A percentile compares a stretch with the other conserved stretches of the same genome.
phyloP scores from a whole-genome alignment of 2,329 filamentous ascomycete species.

The Fusarium fracticaudum region DNA sequence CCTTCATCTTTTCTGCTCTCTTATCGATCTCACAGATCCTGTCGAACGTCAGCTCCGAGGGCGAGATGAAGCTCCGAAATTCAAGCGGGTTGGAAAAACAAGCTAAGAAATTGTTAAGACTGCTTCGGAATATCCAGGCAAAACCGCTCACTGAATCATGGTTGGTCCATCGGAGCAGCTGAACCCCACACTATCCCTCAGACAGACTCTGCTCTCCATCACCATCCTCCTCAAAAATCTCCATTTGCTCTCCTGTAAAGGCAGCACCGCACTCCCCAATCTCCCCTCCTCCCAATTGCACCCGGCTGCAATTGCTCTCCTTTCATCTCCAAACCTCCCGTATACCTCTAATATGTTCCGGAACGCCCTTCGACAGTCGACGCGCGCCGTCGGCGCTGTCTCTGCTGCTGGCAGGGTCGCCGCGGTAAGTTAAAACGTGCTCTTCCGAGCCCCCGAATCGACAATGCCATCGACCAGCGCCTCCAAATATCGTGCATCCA shows the following conservation, averaged over 20 bases:
- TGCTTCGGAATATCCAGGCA: constrained; percentile 53
- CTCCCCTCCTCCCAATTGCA: constrained; percentile 72
- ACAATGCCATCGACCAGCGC: constrained; percentile 58
- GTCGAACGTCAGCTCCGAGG: constrained; percentile 34
- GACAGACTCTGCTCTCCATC: constrained; percentile 54
- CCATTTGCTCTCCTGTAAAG: constrained; percentile 58
- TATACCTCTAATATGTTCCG: constrained; percentile 84
- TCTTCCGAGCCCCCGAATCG: constrained; percentile 51
- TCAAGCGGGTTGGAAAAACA: constrained; percentile 30
- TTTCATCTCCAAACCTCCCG: constrained; percentile 61
- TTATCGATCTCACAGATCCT: not conserved
- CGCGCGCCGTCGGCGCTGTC: constrained; percentile 92
- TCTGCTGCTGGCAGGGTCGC: constrained; percentile 91
- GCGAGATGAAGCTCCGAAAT: constrained; percentile 40
- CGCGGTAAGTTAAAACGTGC: constrained; percentile 77
- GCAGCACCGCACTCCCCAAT: constrained; percentile 62
- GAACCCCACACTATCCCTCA: constrained; percentile 54
- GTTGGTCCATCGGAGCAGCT: constrained; percentile 49
- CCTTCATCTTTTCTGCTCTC: not conserved
- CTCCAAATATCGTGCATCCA: constrained; percentile 49
- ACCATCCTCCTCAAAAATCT: constrained; percentile 56
- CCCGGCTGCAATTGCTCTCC: constrained; percentile 69
- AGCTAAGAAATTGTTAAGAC: constrained; percentile 51
- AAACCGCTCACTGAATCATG: constrained; percentile 48
- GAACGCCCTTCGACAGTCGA: constrained; percentile 96